These are phyloP conservation scores for Amphirosellinia nigrospora DNA, from an alignment of 495 filamentous ascomycete species.

Conservation along the genomic window DNA sequence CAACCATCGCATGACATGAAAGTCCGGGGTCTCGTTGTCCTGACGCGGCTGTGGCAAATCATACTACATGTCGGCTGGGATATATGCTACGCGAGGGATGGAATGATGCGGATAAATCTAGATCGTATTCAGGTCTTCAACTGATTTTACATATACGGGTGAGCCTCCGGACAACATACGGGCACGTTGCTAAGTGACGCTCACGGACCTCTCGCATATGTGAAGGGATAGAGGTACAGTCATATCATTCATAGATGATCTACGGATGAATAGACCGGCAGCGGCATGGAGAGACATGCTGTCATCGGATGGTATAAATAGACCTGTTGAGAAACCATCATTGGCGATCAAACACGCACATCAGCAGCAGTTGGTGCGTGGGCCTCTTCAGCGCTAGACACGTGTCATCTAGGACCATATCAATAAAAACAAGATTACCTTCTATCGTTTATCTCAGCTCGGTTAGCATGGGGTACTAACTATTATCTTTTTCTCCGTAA, in stretches of 20 bases:
- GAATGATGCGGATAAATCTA: background rate
- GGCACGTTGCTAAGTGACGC: background rate
- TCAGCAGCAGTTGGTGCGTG: background rate
- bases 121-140: background rate
- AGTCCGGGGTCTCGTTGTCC: background rate
- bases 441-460: background rate
- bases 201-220: background rate
- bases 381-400: background rate
- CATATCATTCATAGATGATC: background rate
- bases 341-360: constrained; percentile 8
- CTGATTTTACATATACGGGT: background rate
- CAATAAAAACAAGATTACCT: background rate
- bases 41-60: background rate
- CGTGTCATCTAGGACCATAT: background rate
- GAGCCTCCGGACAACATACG: background rate
- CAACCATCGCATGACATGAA: background rate
- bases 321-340: background rate
- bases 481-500: background rate
- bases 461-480: background rate
- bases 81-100: background rate
- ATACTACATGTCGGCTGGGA: background rate
- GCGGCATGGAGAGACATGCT: background rate
- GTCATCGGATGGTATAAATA: background rate
- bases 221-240: background rate
- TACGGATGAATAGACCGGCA: background rate